phyloP scores from a whole-genome alignment of 1,284 basidiomycete genomes.

The Apiotrichum domesticum region DNA sequence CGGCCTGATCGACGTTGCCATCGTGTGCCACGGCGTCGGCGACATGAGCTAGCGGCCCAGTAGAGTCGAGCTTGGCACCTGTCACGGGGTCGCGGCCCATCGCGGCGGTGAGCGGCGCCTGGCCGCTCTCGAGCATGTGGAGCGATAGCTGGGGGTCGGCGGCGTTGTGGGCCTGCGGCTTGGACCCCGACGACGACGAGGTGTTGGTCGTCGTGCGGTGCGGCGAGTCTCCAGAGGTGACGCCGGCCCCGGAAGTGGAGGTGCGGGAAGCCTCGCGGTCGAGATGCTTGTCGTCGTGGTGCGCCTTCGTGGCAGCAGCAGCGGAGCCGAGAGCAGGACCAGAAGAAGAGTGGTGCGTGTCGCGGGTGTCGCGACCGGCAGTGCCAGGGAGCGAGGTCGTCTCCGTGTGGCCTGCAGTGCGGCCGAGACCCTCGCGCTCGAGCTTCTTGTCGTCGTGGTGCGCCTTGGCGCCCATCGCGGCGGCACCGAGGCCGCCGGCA shows the following conservation, averaged over 20 bases:
- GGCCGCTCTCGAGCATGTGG: conserved; percentile 2
- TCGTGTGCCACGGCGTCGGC: neutral
- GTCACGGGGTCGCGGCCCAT: conserved; percentile 7
- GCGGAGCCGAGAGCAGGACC: no score
- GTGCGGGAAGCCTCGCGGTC: neutral
- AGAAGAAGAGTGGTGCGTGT: no score
- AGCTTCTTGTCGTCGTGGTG: no score
- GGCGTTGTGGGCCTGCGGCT: neutral
- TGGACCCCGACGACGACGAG: no score
- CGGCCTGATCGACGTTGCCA: neutral
- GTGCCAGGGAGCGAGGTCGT: no score
- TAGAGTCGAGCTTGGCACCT: neutral
- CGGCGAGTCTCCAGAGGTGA: neutral
- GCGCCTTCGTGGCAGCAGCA: no score
- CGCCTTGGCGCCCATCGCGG: no score
- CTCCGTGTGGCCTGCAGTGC: neutral
- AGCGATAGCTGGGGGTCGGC: neutral
- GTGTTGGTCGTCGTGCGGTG: neutral
- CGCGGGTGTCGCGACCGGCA: no score
- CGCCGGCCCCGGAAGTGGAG: neutral
- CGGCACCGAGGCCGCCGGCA: no score
- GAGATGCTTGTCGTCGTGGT: neutral
- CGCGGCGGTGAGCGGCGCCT: neutral
- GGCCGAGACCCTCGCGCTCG: neutral
- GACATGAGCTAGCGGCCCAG: neutral